phyloP scores from a whole-genome alignment of 345 rosid genomes.

The Populus ilicifolia region DNA sequence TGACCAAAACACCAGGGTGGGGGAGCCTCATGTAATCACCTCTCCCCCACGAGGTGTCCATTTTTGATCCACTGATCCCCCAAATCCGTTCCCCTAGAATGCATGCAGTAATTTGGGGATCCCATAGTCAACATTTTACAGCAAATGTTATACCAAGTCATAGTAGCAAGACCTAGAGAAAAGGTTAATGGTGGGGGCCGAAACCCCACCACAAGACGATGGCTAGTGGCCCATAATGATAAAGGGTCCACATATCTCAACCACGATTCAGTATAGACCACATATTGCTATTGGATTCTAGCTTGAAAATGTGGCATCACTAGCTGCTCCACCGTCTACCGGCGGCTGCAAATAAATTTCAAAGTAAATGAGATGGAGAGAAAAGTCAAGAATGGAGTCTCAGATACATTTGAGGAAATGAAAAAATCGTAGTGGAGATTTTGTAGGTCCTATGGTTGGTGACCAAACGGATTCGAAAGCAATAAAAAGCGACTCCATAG shows the following conservation, averaged over 20 bases:
- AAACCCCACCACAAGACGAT: neutral
- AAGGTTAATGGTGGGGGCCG: neutral
- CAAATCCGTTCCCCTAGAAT: neutral
- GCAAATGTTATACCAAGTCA: neutral
- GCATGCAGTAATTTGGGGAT: neutral
- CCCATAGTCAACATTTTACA: neutral
- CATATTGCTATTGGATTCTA: neutral
- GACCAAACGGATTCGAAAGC: slow-evolving; percentile 1
- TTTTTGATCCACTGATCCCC: neutral
- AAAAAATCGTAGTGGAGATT: neutral
- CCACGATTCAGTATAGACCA: neutral
- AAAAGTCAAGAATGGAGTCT: neutral
- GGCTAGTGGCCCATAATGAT: neutral
- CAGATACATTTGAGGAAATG: neutral
- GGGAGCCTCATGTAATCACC: too few relatives aligned
- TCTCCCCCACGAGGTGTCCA: neutral
- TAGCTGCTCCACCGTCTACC: neutral
- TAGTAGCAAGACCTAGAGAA: neutral
- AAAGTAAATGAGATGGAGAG: neutral
- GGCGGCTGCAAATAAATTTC: neutral
- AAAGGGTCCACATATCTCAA: neutral
- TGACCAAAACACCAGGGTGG: neutral
- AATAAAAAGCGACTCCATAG: neutral
- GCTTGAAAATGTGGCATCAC: neutral
- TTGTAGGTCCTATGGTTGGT: neutral